Evolutionary conservation across 768 basidiomycete species (phyloP), one percentile per base, ranked within the genome.

Genomic region (Kwoniella pini): DNA sequence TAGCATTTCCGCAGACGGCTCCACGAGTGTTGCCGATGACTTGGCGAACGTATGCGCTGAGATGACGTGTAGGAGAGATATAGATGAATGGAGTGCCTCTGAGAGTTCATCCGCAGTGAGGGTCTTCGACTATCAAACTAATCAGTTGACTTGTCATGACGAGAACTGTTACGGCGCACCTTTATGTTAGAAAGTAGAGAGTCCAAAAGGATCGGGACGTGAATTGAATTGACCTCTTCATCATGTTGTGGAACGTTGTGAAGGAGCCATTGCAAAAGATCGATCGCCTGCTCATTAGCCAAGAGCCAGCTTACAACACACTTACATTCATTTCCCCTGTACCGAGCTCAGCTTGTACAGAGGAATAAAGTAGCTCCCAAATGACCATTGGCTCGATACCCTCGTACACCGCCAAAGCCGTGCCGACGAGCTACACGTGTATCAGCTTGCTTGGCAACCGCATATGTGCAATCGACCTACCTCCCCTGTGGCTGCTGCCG

Each of bases 381-480:
- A 92, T 81, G 42, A 91, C 81, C 54, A 85, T 84, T 2, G 93
- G 96, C 62, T 99, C 96, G 15, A 77, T 61, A 6, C 70, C 70
- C 77, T 98, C 94, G 65, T 94, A 91, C 0, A 99, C 81, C 1
- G 90, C 89, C 63, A 84, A 88, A 0, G 90, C 91, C 0, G 93
- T 92, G 83, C 90, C 86, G 15, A 82, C n/a, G n/a, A n/a, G n/a
- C n/a, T n/a, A n/a, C n/a, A n/a, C n/a, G n/a, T n/a, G n/a, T n/a
- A n/a, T n/a, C n/a, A n/a, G n/a, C n/a, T n/a, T n/a, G n/a, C n/a
- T n/a, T n/a, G n/a, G n/a, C n/a, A n/a, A n/a, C n/a, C n/a, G n/a
- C n/a, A n/a, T n/a, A n/a, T n/a, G n/a, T n/a, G n/a, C n/a, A n/a
- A n/a, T 27, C 3, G 4, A 50, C 80, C 77, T 43, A 87, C 86